phyloP scores from a whole-genome alignment of 2,329 filamentous ascomycete genomes.

The Albophoma yamanashiensis region DNA sequence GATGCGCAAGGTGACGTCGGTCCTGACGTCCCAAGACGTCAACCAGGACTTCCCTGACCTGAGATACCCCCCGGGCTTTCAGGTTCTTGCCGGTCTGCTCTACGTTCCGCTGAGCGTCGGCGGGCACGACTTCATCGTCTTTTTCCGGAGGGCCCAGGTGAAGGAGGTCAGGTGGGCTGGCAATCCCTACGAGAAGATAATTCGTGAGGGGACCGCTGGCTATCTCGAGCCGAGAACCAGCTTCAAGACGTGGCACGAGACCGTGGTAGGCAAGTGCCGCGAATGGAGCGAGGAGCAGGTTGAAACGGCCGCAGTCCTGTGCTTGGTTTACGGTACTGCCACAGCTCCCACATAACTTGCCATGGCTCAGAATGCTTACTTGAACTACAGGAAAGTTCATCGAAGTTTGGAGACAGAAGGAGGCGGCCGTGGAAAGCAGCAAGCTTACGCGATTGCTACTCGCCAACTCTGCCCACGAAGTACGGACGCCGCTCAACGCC shows the following conservation, averaged over 20 bases:
- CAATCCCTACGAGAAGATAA: constrained; percentile 72
- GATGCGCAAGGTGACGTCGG: constrained; percentile 62
- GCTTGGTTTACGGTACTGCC: constrained; percentile 67
- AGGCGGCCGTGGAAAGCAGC: constrained; percentile 71
- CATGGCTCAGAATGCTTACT: constrained; percentile 3
- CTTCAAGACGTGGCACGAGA: constrained; percentile 75
- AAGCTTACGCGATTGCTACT: constrained; percentile 69
- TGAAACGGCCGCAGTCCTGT: constrained; percentile 79
- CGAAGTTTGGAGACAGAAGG: constrained; percentile 86
- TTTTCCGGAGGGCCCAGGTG: constrained; percentile 70
- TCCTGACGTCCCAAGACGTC: constrained; percentile 70
- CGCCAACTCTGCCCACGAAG: constrained; percentile 85
- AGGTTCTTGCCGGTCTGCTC: constrained; percentile 64
- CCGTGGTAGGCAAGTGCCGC: constrained; percentile 67
- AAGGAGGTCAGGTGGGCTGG: constrained; percentile 78
- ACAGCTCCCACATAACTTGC: neutral
- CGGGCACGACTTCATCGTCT: constrained; percentile 79
- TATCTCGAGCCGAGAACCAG: constrained; percentile 71
- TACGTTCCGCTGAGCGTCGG: constrained; percentile 70
- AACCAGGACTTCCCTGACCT: constrained; percentile 70
- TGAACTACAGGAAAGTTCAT: constrained; percentile 55
- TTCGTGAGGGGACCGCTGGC: constrained; percentile 60
- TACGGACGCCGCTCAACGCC: constrained; percentile 81
- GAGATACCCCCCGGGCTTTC: constrained; percentile 68
- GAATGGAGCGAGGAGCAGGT: constrained; percentile 87